These are phyloP conservation scores for Posidonia oceanica DNA, from an alignment of 116 monocot species.

Conservation along the genomic window DNA sequence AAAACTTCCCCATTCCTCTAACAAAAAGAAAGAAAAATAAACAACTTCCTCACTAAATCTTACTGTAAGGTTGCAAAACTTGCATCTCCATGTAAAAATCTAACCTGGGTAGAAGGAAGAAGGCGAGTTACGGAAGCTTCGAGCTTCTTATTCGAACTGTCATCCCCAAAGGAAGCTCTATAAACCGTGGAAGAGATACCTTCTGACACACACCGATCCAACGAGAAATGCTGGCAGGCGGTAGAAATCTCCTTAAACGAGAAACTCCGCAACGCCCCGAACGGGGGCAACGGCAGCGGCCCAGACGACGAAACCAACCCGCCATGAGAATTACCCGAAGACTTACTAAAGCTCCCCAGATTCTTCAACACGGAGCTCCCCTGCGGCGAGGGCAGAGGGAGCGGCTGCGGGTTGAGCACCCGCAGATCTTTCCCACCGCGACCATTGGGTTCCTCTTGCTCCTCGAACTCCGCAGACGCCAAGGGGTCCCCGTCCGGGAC, in stretches of 20 bases:
- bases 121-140: constrained; percentile 69
- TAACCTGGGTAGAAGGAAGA: constrained; percentile 63
- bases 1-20: too few species aligned
- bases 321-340: constrained; percentile 18
- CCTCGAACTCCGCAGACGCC: constrained; percentile 31
- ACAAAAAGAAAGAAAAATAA: too few species aligned
- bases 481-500: constrained; percentile 31
- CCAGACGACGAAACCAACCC: constrained; percentile 29
- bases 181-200: constrained; percentile 53
- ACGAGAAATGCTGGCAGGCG: constrained; percentile 75
- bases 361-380: constrained; percentile 28
- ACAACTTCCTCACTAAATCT: background rate
- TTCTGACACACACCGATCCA: constrained; percentile 61
- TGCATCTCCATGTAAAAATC: background rate
- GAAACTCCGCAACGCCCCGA: constrained; percentile 49
- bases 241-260: constrained; percentile 66
- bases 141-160: constrained; percentile 36
- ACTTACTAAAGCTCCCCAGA: constrained; percentile 64
- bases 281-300: constrained; percentile 71
- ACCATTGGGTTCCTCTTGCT: constrained; percentile 47
- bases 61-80: background rate
- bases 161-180: constrained; percentile 80
- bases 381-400: constrained; percentile 70
- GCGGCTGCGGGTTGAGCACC: constrained; percentile 61
- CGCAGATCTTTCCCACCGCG: constrained; percentile 35